Conservation (phyloP, 2,329 filamentous ascomycete species). For the Ambrosiella xylebori region DNA sequence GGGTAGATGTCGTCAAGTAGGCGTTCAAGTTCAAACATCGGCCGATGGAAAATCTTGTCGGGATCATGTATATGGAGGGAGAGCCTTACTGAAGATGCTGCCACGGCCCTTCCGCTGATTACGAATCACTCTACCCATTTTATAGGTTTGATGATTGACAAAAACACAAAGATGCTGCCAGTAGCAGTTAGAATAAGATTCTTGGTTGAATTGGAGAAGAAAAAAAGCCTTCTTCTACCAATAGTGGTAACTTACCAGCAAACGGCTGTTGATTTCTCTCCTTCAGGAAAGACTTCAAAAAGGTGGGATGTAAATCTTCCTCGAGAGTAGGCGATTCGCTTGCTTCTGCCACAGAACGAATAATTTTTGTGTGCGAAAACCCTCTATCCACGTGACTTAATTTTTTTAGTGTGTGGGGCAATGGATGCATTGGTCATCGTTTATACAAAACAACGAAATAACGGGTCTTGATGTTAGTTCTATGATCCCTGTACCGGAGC, state of each 20-base stretch:
- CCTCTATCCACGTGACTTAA: conserved; percentile 12
- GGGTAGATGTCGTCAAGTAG: neutral
- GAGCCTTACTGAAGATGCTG: conserved; percentile 37
- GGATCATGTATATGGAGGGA: conserved; percentile 1
- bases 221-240: conserved; percentile 6
- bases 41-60: conserved; percentile 17
- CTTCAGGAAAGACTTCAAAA: conserved; percentile 13
- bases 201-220: neutral
- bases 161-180: conserved; percentile 14
- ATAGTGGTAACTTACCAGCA: conserved; percentile 11
- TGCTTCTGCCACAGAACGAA: conserved; percentile 12
- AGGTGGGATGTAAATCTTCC: conserved; percentile 13
- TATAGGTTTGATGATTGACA: conserved; percentile 14
- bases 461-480: neutral
- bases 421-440: neutral
- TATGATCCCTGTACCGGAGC: neutral
- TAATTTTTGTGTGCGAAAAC: conserved; percentile 14
- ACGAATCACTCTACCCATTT: conserved; percentile 45
- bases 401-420: conserved; percentile 8
- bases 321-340: conserved; percentile 13
- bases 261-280: conserved; percentile 14
- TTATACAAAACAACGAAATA: neutral
- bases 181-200: conserved; percentile 13
- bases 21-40: conserved; percentile 1
- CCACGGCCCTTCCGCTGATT: conserved; percentile 47